phyloP scores from a whole-genome alignment of 2,329 filamentous ascomycete species.

The Trichoderma atrobrunneum region DNA sequence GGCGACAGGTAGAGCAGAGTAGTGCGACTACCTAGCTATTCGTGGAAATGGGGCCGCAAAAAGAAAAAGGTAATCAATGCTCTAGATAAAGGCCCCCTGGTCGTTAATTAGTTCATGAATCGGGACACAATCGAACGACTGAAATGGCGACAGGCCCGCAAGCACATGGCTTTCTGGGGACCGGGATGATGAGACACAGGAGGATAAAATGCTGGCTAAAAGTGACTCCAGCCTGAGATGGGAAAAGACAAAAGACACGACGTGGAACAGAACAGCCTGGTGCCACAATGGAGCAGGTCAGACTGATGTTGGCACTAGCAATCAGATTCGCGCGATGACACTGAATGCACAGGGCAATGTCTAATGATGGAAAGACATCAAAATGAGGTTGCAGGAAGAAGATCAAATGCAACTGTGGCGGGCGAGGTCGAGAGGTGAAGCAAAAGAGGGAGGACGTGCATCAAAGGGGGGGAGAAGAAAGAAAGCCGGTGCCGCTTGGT shows the following conservation, averaged over 20 bases:
- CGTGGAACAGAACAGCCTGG: not conserved
- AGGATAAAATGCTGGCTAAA: not conserved
- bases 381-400: not conserved
- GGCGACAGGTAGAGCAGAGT: not conserved
- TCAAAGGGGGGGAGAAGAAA: not conserved
- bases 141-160: conserved; percentile 16
- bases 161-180: conserved; percentile 16
- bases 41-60: conserved; percentile 11
- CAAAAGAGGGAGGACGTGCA: not conserved
- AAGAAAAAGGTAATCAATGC: conserved; percentile 13
- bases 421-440: not conserved
- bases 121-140: conserved; percentile 14
- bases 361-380: not conserved
- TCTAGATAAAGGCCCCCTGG: conserved; percentile 5
- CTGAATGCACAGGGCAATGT: not conserved
- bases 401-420: not conserved
- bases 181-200: conserved; percentile 16
- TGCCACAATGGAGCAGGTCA: not conserved
- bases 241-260: not conserved
- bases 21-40: conserved; percentile 6
- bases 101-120: conserved; percentile 16
- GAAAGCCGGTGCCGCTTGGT: not conserved
- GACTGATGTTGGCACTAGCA: not conserved
- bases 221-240: conserved; percentile 3
- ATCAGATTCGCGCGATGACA: not conserved